Evolutionary conservation across 2,329 filamentous ascomycete genomes (phyloP).

Genomic region (Sarocladium oryzae): DNA sequence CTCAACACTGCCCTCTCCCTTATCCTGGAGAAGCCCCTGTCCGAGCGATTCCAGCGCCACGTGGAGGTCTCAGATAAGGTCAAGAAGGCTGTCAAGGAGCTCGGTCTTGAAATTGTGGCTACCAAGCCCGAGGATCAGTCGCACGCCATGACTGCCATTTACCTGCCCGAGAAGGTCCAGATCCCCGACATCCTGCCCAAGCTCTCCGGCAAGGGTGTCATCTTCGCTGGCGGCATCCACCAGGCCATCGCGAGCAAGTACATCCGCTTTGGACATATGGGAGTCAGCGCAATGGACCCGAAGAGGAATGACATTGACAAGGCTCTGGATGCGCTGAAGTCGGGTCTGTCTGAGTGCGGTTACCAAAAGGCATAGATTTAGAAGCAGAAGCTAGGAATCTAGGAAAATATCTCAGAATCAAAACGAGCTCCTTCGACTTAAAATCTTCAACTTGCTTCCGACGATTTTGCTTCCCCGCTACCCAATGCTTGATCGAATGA

Average conservation of each 20-base stretch:
- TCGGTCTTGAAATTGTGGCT: constrained; percentile 85
- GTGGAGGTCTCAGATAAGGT: constrained; percentile 72
- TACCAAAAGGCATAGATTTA: constrained; percentile 37
- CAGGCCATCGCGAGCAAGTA: constrained; percentile 93
- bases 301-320: constrained; percentile 75
- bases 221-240: constrained; percentile 93
- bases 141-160: constrained; percentile 97
- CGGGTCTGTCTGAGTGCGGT: constrained; percentile 68
- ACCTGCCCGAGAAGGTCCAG: constrained; percentile 77
- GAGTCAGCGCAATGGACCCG: constrained; percentile 77
- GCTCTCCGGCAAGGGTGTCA: constrained; percentile 76
- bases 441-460: neutral
- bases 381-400: neutral
- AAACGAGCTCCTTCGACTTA: neutral
- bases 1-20: constrained; percentile 84
- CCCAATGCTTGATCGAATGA: too few relatives aligned
- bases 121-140: constrained; percentile 83
- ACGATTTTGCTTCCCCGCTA: too few relatives aligned
- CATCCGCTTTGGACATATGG: constrained; percentile 96
- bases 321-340: constrained; percentile 71
- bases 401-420: neutral
- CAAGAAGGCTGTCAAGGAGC: constrained; percentile 72
- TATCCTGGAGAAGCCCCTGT: constrained; percentile 73
- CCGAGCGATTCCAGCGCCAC: constrained; percentile 79
- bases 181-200: constrained; percentile 79